phyloP scores from a whole-genome alignment of 768 basidiomycete genomes.

The Mycena vulgaris region DNA sequence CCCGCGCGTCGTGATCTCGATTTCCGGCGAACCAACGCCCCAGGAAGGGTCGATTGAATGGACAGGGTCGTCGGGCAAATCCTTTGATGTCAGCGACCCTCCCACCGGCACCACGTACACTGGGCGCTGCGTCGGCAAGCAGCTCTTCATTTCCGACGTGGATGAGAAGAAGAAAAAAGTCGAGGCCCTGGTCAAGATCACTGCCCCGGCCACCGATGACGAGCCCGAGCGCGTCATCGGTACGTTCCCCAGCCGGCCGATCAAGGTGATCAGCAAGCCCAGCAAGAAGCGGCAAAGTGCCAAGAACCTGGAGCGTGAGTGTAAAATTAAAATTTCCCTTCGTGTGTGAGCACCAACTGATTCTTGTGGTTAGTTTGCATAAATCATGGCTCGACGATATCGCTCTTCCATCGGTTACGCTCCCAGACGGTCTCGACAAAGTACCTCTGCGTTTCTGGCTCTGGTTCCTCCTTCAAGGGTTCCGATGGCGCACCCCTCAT shows the following conservation, averaged over 20 bases:
- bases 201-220: slow-evolving; percentile 83
- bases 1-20: slow-evolving; percentile 89
- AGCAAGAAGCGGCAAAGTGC: slow-evolving; percentile 97
- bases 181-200: slow-evolving; percentile 92
- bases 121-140: slow-evolving; percentile 94
- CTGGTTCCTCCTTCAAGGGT: slow-evolving; percentile 92
- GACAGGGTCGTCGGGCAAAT: slow-evolving; percentile 88
- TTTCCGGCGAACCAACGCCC: slow-evolving; percentile 90
- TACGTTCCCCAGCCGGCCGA: slow-evolving; percentile 92
- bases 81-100: slow-evolving; percentile 85
- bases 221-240: slow-evolving; percentile 90
- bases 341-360: slow-evolving; percentile 20
- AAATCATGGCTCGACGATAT: slow-evolving; percentile 95
- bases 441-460: slow-evolving; percentile 95
- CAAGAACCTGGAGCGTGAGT: slow-evolving; percentile 93
- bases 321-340: slow-evolving; percentile 29
- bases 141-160: slow-evolving; percentile 94
- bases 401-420: slow-evolving; percentile 94
- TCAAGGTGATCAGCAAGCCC: slow-evolving; percentile 98
- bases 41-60: slow-evolving; percentile 91
- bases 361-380: slow-evolving; percentile 79
- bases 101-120: slow-evolving; percentile 90
- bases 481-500: slow-evolving; percentile 92
- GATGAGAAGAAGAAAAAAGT: slow-evolving; percentile 97
- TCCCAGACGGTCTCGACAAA: slow-evolving; percentile 97